Conservation (phyloP, 78 protist species). For the Cavenderia fasciculata region DNA sequence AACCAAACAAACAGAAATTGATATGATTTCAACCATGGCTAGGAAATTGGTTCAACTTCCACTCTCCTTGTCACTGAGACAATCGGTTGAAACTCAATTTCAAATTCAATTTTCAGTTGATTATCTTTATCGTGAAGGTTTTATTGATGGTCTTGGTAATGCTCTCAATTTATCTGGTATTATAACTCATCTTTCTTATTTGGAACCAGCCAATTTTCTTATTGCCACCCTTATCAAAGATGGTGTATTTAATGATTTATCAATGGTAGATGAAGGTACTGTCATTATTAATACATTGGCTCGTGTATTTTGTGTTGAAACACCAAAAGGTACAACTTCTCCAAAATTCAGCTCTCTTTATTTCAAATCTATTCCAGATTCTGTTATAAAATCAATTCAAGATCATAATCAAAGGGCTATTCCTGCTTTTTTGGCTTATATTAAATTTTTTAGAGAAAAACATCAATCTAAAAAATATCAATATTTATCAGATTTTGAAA, state of each 20-base stretch:
- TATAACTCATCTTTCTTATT: conserved; percentile 46
- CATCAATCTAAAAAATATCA: neutral
- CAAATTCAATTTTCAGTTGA: conserved; percentile 45
- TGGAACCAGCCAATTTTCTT: conserved; percentile 58
- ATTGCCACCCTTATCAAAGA: conserved; percentile 4
- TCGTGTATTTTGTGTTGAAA: conserved; percentile 2
- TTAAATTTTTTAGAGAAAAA: neutral
- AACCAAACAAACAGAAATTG: neutral
- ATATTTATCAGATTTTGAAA: too few species aligned
- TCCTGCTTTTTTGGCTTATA: neutral
- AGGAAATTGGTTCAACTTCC: neutral
- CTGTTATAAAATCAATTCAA: neutral
- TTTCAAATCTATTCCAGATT: neutral
- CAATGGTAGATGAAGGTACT: neutral
- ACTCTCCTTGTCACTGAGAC: conserved; percentile 6
- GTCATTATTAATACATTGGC: neutral
- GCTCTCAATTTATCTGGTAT: conserved; percentile 31
- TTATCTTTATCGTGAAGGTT: conserved; percentile 26
- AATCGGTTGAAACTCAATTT: conserved; percentile 34
- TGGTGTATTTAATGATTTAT: conserved; percentile 40
- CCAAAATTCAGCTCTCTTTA: neutral
- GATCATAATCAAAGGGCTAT: neutral
- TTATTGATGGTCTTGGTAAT: neutral
- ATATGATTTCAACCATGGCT: neutral
- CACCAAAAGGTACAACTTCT: neutral